Evolutionary conservation across 495 filamentous ascomycete species (phyloP).

Genomic region (Penicilliopsis zonata): DNA sequence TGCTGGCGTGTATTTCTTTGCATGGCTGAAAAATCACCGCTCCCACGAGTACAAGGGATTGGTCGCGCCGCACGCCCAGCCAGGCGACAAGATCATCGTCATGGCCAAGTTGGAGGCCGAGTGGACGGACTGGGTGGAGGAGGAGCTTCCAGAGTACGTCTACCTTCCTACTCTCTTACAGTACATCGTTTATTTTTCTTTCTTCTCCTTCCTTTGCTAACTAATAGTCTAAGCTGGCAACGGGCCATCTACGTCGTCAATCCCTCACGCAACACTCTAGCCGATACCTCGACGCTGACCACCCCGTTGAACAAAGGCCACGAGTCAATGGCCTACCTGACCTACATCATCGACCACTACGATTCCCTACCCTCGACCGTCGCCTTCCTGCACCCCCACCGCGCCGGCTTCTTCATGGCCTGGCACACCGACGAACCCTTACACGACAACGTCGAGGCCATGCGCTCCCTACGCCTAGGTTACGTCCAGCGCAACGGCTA

Average conservation of each 20-base stretch:
- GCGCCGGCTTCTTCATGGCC: constrained; percentile 30
- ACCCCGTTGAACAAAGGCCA: constrained; percentile 55
- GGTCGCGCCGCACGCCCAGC: constrained; percentile 2
- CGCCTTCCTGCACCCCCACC: constrained; percentile 59
- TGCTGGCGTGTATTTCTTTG: constrained; percentile 28
- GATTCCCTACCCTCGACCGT: constrained; percentile 51
- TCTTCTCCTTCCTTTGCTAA: neutral
- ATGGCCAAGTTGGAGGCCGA: constrained; percentile 46
- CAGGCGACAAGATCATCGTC: constrained; percentile 39
- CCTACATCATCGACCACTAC: constrained; percentile 63
- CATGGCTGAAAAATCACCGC: constrained; percentile 17
- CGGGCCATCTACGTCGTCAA: constrained; percentile 56
- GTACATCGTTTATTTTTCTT: neutral
- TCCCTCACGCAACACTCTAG: constrained; percentile 36
- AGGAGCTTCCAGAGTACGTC: constrained; percentile 38
- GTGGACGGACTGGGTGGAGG: constrained; percentile 46
- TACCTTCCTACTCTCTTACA: neutral
- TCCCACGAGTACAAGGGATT: constrained; percentile 3
- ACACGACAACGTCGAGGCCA: constrained; percentile 39
- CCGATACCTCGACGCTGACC: constrained; percentile 25
- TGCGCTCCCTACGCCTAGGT: constrained; percentile 36
- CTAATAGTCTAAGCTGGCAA: constrained; percentile 28
- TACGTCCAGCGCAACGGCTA: constrained; percentile 46
- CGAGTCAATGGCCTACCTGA: constrained; percentile 65
- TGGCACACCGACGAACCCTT: constrained; percentile 54